Base-by-base conservation (phyloP, 495 filamentous ascomycete species). In the Daldinia childiae region DNA sequence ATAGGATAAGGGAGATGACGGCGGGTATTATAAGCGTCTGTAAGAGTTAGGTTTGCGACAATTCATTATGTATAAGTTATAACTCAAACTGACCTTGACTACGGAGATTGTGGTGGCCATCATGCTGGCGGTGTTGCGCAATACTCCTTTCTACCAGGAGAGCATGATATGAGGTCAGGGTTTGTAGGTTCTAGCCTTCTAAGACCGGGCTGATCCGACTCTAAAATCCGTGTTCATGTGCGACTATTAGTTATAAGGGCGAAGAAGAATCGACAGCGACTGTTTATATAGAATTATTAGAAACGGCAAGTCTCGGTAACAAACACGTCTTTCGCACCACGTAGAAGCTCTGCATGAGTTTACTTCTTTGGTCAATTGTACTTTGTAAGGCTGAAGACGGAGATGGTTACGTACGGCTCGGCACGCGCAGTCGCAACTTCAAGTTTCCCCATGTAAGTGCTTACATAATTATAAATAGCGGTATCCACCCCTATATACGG, bases 1-100 rank as follows among this genome's bases (percentile, higher is more conserved):
- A 97, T 74, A 97, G 82, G 54, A 87, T 76, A 58, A 93, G 84
- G 41, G 93, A 91, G 78, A 95, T 90, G 66, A 91, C 65, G 60
- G 92, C 91, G 3, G 94, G 94, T 56, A 94, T 82, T 70, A 94
- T 78, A 52, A 97, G 79, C 3, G 91, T 92, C 93, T 97, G 58
- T 41, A 61, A 32, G 11, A 51, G 45, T 59, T 60, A 38, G 62
- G 26, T 62, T 45, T 24, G 6, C 14, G n/a, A 51, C 26, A 17
- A 11, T 3, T n/a, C 21, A 30, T 57, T 8, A 6, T 6, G 21
- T 45, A 39, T 51, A 15, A 17, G 17, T 36, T 6, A 6, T 29
- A 43, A 14, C 30, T 58, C 6, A 38, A 26, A 64, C 36, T 38
- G 73, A 85, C 84, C 79, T 86, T 87, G 77, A 84, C 63, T 34